Base-by-base conservation (phyloP, 108 stramenopile genomes). In the Aurantiochytrium sp. region DNA sequence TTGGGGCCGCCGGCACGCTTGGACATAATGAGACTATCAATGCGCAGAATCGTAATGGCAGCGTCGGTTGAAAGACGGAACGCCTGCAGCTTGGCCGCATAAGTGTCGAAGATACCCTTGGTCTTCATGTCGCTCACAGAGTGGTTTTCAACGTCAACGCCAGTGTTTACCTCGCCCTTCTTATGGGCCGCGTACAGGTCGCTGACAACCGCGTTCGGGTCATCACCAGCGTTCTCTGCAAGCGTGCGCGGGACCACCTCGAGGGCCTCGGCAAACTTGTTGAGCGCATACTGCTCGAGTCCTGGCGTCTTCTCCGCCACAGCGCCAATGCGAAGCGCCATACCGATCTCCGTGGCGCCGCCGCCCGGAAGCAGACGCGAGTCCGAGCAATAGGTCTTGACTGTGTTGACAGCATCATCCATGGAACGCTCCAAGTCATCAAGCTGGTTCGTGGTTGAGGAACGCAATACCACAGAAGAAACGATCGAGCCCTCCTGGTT, bases 11-110 rank as follows among this genome's bases (percentile, higher is more conserved):
- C 98, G 28, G 97, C 96, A 59, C 94, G 97, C 91, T 98, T 99
- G 90, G 95, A 93, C 99, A 99, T 99, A 94, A 99, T 98, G 91
- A 99, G 98, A 92, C 98, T 98, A 93, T 99, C 98, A 18, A 99
- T 96, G 90, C 95, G 95, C 58, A 99, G 93, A 53, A 99, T 96
- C 10, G 99, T 99, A 60, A 97, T 92, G 4, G 97, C 97, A 6
- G 97, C 98, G 91, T 99, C 99, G 58, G 98, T 93, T 45, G 98
- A 97, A 60, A 98, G 94, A 45, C 97, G 95, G 73, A 99, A 93
- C 14, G 99, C 99, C 14, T 93, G 93, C 60, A 88, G 88, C 94
- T 99, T 99, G 58, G 96, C 95, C 18, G 90, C 69, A 88, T 95
- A 90, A 88, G 97, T 91, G 92, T 99, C 99, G 51, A 93, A 89